Base-by-base conservation (phyloP, 1,139 yeast genomes). In the Hyphopichia fennica region DNA sequence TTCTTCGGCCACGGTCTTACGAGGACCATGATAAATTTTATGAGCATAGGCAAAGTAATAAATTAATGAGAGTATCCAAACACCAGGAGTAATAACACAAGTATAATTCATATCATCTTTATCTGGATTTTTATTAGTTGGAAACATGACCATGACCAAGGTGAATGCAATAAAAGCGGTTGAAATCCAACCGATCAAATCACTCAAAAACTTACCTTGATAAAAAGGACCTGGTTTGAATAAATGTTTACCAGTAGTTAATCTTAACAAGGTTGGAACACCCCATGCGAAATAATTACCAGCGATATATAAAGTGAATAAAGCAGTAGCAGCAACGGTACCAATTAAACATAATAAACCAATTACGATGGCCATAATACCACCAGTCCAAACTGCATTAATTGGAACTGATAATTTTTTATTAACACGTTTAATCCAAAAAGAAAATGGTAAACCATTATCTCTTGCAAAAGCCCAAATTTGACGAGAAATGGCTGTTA, bases 261-360 rank as follows among this genome's bases (percentile, higher is more conserved):
- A 53, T 45, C 81, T 67, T 42, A 79, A 60, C 40, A 79, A 61
- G 35, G 81, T 74, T 32, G 87, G 87, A 15, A 75, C 65, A 40
- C 77, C 69, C 84, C 85, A 81, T 2, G 85, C 76, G 39, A 81
- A 60, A 51, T 79, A 78, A 57, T 79, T 79, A 44, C 84, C 84
- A n/a, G 84, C 80, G 39, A 81, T 75, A 34, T 75, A 74, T 32
- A 82, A 59, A 16, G 84, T 72, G 60, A 82, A 82, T 35, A 82
- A 62, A 16, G 87, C 87, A 43, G 62, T 67, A 2, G 84, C 71
- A 17, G 85, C 86, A 13, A 79, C 69, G 9, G 71, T 42, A 35
- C 82, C 84, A 35, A 79, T 77, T 39, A 82, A 60, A 52, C 80
- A 73, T 40, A 82, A 58, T 34, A 77, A 64, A 10, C 85, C 85